Base-by-base conservation (phyloP, 805 yeast genomes). In the Candida ipomoeae region DNA sequence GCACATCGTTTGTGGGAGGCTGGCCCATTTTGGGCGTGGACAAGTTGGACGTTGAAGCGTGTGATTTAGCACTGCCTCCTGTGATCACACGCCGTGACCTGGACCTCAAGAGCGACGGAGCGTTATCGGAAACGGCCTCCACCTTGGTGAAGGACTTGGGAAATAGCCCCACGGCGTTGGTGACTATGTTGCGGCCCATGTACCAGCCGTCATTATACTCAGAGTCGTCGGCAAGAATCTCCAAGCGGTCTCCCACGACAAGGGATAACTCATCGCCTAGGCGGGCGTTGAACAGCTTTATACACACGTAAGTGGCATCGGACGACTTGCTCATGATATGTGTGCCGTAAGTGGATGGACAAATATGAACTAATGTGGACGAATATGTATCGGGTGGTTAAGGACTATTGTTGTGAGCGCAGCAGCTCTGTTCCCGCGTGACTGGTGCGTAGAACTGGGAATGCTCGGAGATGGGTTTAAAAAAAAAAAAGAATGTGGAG, bases 191-290 rank as follows among this genome's bases (percentile, higher is more conserved):
- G 52, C 82, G 83, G 3, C 97, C 96, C 77, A 88, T 86, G 63
- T 85, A 94, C 99, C 99, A 94, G 15, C 98, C 97, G 67, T 94
- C 98, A 60, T 88, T 87, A 67, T 87, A 94, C 62, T 89, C 97
- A 54, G 85, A 80, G 68, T 94, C 99, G 67, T 90, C 97, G 40
- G 96, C 89, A 20, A 94, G 81, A 6, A 94, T 89, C 65, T 89
- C 95, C 50, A 94, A 77, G 53, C 81, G 83, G 64, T 94, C 97
- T 26, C 97, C 98, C 10, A 85, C 80, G 44, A 75, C 78, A 58
- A 94, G 75, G 43, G 84, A 81, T 37, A 94, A 74, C 68, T 94
- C 99, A 68, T 94, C 99, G 23, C 89, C 96, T 55, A 91, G 74
- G 46, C 98, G 79, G 42, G 95, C 89, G 43, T 77, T 77, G 68